A percentile compares a stretch with the other conserved stretches of the same genome.
Conservation (phyloP, 2,329 filamentous ascomycete species). For the Sporothrix globosa region DNA sequence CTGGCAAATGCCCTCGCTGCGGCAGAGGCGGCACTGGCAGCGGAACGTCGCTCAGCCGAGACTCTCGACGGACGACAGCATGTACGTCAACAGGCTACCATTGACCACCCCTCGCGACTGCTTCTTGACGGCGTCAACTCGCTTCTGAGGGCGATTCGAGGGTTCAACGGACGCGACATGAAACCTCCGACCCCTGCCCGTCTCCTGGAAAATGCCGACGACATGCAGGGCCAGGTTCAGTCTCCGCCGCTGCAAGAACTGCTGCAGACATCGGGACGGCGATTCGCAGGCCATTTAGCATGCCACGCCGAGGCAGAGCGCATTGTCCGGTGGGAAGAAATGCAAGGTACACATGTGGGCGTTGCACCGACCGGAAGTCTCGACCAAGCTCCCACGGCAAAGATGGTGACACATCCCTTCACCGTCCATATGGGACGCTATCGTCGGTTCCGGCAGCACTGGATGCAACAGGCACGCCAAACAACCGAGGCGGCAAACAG, state of each 20-base stretch:
- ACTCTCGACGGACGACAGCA: neutral
- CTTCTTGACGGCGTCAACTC: conserved; percentile 22
- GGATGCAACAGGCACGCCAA: conserved; percentile 35
- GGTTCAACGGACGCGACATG: neutral
- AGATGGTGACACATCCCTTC: conserved; percentile 34
- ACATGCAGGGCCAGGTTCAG: neutral
- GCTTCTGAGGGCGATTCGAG: conserved; percentile 5
- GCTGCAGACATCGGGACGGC: conserved; percentile 18
- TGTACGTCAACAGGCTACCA: neutral
- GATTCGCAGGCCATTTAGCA: conserved; percentile 19
- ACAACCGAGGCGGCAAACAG: conserved; percentile 18
- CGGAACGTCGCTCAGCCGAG: neutral
- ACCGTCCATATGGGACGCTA: conserved; percentile 33
- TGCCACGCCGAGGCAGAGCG: neutral
- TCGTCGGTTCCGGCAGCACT: conserved; percentile 31
- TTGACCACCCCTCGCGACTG: neutral
- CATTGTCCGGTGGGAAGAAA: neutral
- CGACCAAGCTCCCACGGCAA: neutral
- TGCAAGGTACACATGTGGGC: neutral
- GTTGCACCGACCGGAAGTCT: neutral
- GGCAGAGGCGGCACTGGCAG: neutral
- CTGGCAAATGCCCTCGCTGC: conserved; percentile 3
- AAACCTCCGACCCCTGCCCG: neutral
- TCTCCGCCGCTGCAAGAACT: conserved; percentile 7
- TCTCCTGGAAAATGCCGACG: neutral